A percentile compares a stretch with the other conserved stretches of the same genome.
These are phyloP conservation scores for Leucoagaricus sp. DNA, from an alignment of 1,284 basidiomycete genomes.

Conservation along the genomic window DNA sequence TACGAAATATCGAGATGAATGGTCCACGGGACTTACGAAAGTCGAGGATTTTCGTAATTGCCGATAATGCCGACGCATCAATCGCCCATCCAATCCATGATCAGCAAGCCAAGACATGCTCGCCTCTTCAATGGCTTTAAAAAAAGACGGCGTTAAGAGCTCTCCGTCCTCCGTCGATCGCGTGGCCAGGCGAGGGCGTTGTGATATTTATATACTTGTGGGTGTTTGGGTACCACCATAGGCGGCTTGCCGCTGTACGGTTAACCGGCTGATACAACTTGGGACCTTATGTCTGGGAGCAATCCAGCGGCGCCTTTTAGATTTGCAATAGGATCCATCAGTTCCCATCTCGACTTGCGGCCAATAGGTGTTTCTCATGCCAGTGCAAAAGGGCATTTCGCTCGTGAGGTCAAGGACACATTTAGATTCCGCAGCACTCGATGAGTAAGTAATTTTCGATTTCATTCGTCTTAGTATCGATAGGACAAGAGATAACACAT, in stretches of 20 bases:
- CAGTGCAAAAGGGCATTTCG: too few relatives aligned
- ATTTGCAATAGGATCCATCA: too few relatives aligned
- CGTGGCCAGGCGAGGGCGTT: background rate
- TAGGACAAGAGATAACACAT: too few relatives aligned
- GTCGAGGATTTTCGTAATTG: constrained; percentile 5
- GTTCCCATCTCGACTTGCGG: too few relatives aligned
- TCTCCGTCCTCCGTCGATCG: background rate
- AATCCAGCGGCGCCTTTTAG: too few relatives aligned
- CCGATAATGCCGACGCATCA: background rate
- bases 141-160: background rate
- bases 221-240: background rate
- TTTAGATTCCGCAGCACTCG: constrained; percentile 10
- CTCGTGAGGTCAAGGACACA: too few relatives aligned
- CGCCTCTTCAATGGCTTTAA: background rate
- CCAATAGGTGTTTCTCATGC: too few relatives aligned
- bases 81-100: background rate
- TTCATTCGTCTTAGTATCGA: background rate
- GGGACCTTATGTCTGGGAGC: too few relatives aligned
- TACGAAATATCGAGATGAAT: constrained; percentile 4
- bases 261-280: too few relatives aligned
- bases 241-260: too few relatives aligned
- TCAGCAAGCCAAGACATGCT: background rate
- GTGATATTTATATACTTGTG: background rate
- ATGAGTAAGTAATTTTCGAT: too few relatives aligned
- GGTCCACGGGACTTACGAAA: background rate